Percentiles rank a stretch among this genome's conserved stretches.
Conservation (phyloP, 768 basidiomycete genomes). For the Leccinum fibrillosum region DNA sequence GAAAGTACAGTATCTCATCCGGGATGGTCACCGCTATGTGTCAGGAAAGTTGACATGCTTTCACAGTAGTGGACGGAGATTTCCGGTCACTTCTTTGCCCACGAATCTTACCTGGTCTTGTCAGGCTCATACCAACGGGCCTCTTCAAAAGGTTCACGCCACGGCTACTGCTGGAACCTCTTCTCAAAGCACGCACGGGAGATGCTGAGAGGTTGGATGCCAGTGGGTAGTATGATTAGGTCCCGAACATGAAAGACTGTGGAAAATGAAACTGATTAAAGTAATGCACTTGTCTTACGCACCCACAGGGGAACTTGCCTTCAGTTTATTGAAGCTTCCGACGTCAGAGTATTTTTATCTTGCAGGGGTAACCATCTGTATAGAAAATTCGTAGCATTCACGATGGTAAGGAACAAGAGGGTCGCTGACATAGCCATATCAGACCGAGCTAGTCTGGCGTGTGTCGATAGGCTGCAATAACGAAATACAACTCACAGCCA, state of each 20-base stretch:
- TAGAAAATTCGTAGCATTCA: not conserved
- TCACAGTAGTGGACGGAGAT: not conserved
- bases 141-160: not conserved
- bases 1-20: slow-evolving; percentile 10
- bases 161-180: slow-evolving; percentile 11
- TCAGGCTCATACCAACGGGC: slow-evolving; percentile 10
- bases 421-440: not conserved
- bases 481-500: not conserved
- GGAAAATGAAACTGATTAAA: not conserved
- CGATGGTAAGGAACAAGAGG: not conserved
- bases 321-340: not conserved
- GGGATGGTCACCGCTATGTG: slow-evolving; percentile 8
- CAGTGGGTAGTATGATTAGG: not conserved
- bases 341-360: not conserved
- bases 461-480: not conserved
- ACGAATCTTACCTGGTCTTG: slow-evolving; percentile 17
- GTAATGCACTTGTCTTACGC: no score
- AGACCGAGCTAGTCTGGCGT: not conserved
- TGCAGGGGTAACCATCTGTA: not conserved
- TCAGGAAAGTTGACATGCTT: slow-evolving; percentile 17
- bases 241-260: not conserved
- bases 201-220: slow-evolving; percentile 12
- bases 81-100: slow-evolving; percentile 13
- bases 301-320: not conserved
- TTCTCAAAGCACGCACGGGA: slow-evolving; percentile 12